Percentiles rank a stretch among this genome's conserved stretches.
Evolutionary conservation across 345 rosid species (phyloP).

Genomic region (Salix exigua): DNA sequence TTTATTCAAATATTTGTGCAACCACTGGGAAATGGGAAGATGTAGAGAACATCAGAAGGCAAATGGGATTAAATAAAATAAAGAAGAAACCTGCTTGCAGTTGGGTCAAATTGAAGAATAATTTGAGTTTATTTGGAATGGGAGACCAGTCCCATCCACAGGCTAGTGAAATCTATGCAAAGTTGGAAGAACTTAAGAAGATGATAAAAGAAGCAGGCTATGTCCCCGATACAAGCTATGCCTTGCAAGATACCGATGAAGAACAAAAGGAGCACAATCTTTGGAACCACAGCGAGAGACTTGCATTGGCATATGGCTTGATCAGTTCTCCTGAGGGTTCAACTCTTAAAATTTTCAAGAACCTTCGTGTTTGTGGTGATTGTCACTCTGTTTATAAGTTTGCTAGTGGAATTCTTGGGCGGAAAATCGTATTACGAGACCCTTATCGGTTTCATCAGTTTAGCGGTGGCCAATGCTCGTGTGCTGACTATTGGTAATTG

Average conservation of each 20-base stretch:
- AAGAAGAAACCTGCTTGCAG: conserved; percentile 87
- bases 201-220: conserved; percentile 77
- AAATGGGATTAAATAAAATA: conserved; percentile 67
- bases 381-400: conserved; percentile 83
- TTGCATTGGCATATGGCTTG: conserved; percentile 75
- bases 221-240: conserved; percentile 67
- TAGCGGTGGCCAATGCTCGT: conserved; percentile 65
- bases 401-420: conserved; percentile 43
- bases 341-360: conserved; percentile 66
- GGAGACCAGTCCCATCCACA: conserved; percentile 70
- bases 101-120: conserved; percentile 79
- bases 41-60: conserved; percentile 57
- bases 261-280: conserved; percentile 88
- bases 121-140: conserved; percentile 59
- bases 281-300: conserved; percentile 89
- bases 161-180: conserved; percentile 46
- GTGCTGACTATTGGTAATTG: conserved; percentile 73
- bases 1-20: conserved; percentile 77
- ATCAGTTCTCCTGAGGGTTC: conserved; percentile 55
- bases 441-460: conserved; percentile 88
- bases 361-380: conserved; percentile 79
- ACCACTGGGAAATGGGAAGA: conserved; percentile 81
- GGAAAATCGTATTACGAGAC: conserved; percentile 64
- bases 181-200: conserved; percentile 75
- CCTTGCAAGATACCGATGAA: conserved; percentile 86